Base-by-base conservation (phyloP, 148 eudicot genomes). In the Suaeda aralocaspica region DNA sequence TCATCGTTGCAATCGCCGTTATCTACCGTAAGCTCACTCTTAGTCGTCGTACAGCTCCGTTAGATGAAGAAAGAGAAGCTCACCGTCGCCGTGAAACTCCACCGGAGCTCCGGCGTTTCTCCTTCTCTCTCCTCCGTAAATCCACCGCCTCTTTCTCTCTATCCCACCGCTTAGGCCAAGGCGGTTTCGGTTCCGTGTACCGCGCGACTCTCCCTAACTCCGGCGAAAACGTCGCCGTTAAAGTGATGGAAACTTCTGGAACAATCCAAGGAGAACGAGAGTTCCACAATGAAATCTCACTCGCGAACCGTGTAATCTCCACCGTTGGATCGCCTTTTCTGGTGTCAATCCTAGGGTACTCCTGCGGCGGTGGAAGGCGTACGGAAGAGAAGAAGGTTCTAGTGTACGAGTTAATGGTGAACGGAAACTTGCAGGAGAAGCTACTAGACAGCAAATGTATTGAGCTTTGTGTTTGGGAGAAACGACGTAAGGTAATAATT, bases 141-240 rank as follows among this genome's bases (percentile, higher is more conserved):
- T 78, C 92, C 21, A 93, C 97, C 25, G 50, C 78, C 11, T 76
- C 88, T 1, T 93, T 93, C 80, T 73, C 92, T 11, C 42, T 79
- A 6, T 63, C 81, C 25, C 81, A 83, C 78, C 92, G 96, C 9
- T 67, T 93, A 49, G 98, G 98, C 2, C 98, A 91, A 42, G 98
- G 98, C 10, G 98, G 95, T 3, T 93, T 91, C 45, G 98, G 96
- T 24, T 93, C 98, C 2, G 98, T 93, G 4, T 91, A 68, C 81
- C 91, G 79, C 39, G 96, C 89, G 0, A 33, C 52, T 0, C 78
- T 89, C 16, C 88, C 87, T 13, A 80, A 81, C 9, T 53, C 71
- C 21, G 96, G 91, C 1, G 84, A 81, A 49, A 68, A 73, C 13
- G 44, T 91, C 57, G 98, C 98, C 18, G 89, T 91, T 9, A 93